phyloP scores from a whole-genome alignment of 345 rosid species.

The Ricinus communis region DNA sequence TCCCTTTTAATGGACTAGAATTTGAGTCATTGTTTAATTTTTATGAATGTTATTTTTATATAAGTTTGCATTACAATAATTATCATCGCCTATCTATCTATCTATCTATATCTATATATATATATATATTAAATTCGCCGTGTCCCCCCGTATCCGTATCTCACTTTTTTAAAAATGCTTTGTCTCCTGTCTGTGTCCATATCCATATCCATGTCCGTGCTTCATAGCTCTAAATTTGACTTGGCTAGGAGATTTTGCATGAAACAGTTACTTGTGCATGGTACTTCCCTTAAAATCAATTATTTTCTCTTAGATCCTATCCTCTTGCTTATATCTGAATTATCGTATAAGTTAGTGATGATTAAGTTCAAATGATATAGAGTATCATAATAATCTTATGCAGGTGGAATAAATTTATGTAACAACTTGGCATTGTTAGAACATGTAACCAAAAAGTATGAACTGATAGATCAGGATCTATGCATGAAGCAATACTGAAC shows the following conservation, averaged over 20 bases:
- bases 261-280: background rate
- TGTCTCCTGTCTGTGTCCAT: no score
- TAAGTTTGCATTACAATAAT: no score
- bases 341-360: background rate
- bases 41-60: no score
- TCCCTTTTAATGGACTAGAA: no score
- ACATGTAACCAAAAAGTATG: background rate
- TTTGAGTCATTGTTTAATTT: no score
- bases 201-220: no score
- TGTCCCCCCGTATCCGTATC: no score
- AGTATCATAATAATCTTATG: background rate
- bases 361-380: background rate
- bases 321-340: background rate
- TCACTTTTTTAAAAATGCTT: no score
- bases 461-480: background rate
- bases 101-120: no score
- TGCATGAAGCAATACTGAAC: background rate
- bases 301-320: background rate
- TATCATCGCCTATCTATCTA: no score
- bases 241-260: background rate
- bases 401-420: background rate
- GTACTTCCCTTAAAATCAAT: background rate
- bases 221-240: no score
- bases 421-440: background rate
- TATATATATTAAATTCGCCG: no score